Evolutionary conservation across 805 yeast genomes (phyloP).

Genomic region (Brettanomyces bruxellensis): DNA sequence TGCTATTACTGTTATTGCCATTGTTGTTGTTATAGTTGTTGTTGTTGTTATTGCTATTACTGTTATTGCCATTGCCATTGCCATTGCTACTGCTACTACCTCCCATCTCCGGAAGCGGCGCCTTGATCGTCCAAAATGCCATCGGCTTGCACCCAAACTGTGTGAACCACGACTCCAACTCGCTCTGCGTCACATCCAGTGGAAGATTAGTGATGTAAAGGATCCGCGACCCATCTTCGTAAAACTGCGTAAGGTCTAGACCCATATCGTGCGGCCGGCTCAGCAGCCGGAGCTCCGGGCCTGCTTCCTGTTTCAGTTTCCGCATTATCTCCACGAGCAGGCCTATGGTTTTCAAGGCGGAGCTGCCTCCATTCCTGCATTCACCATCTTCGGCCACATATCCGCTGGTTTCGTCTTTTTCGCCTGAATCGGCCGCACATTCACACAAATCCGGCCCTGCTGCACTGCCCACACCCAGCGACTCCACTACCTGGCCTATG

Average conservation of each 20-base stretch:
- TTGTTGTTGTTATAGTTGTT: not conserved
- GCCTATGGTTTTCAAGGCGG: not conserved
- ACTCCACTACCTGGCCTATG: not conserved
- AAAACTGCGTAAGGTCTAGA: constrained; percentile 62
- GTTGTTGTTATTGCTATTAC: constrained; percentile 1
- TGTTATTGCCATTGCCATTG: not conserved
- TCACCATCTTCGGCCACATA: not conserved
- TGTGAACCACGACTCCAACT: constrained; percentile 84
- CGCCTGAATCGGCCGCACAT: not conserved
- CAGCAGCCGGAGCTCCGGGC: constrained; percentile 24
- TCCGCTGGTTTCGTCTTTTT: not conserved
- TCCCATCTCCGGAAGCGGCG: constrained; percentile 27
- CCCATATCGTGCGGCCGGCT: constrained; percentile 69
- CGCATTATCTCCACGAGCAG: constrained; percentile 23
- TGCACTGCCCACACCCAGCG: not conserved
- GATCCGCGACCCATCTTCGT: constrained; percentile 68
- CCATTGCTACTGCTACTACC: not conserved
- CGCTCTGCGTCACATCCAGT: constrained; percentile 80
- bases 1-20: not conserved
- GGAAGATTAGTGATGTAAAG: constrained; percentile 75
- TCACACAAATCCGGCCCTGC: no score
- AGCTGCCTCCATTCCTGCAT: not conserved
- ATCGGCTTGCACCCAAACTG: constrained; percentile 80
- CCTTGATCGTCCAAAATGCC: constrained; percentile 80
- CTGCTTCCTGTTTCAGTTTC: not conserved